Evolutionary conservation across 1,284 basidiomycete species (phyloP).

Genomic region (Vanrija humicola): DNA sequence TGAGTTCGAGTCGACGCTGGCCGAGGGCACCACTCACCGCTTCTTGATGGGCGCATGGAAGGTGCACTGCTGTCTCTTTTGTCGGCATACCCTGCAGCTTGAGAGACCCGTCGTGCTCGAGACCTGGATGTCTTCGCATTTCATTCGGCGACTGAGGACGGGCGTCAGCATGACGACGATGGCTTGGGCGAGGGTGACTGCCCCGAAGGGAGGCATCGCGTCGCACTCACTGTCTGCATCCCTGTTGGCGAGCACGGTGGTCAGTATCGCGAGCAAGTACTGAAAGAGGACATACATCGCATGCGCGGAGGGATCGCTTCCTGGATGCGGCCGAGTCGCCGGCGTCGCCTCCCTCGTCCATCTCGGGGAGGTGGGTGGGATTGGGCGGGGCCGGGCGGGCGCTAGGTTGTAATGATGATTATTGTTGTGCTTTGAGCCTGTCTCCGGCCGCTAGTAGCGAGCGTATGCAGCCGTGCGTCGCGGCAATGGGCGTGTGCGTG

Average conservation of each 20-base stretch:
- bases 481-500: no score
- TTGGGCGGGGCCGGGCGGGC: no score
- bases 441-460: no score
- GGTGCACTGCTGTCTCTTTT: slow-evolving; percentile 21
- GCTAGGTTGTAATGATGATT: no score
- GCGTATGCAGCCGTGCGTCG: no score
- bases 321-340: not conserved
- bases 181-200: not conserved
- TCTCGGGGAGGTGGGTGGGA: no score
- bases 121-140: slow-evolving; percentile 22
- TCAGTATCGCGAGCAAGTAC: not conserved
- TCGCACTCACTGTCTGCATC: slow-evolving; percentile 19
- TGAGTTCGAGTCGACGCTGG: not conserved
- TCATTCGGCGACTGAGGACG: slow-evolving; percentile 22
- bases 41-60: slow-evolving; percentile 27
- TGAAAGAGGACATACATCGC: slow-evolving; percentile 13
- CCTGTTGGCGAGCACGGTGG: slow-evolving; percentile 1
- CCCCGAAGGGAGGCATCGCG: not conserved
- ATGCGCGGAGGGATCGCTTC: slow-evolving; percentile 20
- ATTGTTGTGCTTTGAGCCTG: no score
- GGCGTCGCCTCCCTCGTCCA: no score
- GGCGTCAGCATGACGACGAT: not conserved
- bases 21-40: slow-evolving; percentile 13
- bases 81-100: slow-evolving; percentile 25
- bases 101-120: not conserved